A percentile compares a stretch with the other conserved stretches of the same genome.
phyloP scores from a whole-genome alignment of 371 early-diverging fungal genomes.

The Smittium mucronatum region DNA sequence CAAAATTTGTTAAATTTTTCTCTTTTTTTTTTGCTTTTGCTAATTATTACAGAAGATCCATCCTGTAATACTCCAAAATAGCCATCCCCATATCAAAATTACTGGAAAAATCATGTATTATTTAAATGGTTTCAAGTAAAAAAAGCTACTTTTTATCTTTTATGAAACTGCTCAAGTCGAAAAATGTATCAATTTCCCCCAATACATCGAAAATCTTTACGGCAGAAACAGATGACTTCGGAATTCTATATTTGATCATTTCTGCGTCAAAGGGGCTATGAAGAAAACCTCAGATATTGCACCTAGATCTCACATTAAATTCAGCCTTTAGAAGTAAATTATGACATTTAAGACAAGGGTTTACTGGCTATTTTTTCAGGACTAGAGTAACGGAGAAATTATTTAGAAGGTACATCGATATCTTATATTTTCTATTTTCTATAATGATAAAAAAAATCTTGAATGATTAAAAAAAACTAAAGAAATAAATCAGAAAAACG shows the following conservation, averaged over 20 bases:
- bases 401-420: constrained; percentile 4
- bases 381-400: constrained; percentile 6
- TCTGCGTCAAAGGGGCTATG: neutral
- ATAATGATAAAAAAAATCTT: constrained; percentile 8
- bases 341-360: constrained; percentile 9
- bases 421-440: neutral
- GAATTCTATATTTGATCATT: constrained; percentile 4
- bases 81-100: constrained; percentile 20
- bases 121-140: too few relatives aligned
- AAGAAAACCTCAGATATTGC: neutral
- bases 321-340: neutral
- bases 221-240: constrained; percentile 10
- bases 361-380: constrained; percentile 3
- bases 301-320: neutral
- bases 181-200: too few relatives aligned
- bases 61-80: constrained; percentile 16
- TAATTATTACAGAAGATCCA: constrained; percentile 27
- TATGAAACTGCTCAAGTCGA: too few relatives aligned
- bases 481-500: neutral
- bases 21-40: constrained; percentile 27
- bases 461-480: neutral
- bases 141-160: too few relatives aligned
- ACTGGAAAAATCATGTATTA: constrained; percentile 12
- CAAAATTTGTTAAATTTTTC: constrained; percentile 15
- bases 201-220: neutral